These are phyloP conservation scores for Rehmannia glutinosa DNA, from an alignment of 257 asterid species.

Conservation along the genomic window DNA sequence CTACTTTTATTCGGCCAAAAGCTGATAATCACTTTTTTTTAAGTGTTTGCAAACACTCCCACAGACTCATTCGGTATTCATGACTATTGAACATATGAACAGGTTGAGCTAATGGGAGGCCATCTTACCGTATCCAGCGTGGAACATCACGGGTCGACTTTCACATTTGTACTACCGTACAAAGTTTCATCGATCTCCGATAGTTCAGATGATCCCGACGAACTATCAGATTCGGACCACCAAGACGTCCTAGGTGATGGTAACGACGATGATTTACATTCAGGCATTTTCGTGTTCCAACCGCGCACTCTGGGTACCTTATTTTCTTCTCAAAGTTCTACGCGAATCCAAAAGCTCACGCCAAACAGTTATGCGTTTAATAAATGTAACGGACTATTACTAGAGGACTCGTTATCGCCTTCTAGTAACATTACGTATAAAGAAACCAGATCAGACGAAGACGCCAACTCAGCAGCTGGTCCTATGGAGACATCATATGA, in stretches of 20 bases:
- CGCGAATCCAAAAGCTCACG: conserved; percentile 40
- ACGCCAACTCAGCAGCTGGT: conserved; percentile 38
- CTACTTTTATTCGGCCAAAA: too few species aligned
- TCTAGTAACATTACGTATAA: conserved; percentile 32
- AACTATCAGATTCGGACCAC: conserved; percentile 48
- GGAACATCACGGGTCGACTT: conserved; percentile 74
- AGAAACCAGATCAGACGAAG: conserved; percentile 44
- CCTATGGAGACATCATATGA: conserved; percentile 34
- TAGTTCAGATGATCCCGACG: conserved; percentile 66
- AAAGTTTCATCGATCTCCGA: conserved; percentile 56
- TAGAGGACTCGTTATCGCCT: conserved; percentile 38
- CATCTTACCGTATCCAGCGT: conserved; percentile 65
- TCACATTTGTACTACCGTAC: conserved; percentile 75
- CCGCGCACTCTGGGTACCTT: conserved; percentile 71
- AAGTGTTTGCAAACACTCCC: too few species aligned
- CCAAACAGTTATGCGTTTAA: conserved; percentile 35
- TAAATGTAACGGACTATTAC: conserved; percentile 24
- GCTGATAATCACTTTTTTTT: too few species aligned
- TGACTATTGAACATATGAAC: conserved; percentile 9
- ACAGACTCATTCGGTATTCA: too few species aligned
- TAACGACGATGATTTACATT: conserved; percentile 56
- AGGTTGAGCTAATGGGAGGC: conserved; percentile 99
- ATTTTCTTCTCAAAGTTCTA: conserved; percentile 49
- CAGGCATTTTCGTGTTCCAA: conserved; percentile 64
- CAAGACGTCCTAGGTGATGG: conserved; percentile 40